Evolutionary conservation across 129 eudicot species (phyloP).

Genomic region (Flaveria bidentis): DNA sequence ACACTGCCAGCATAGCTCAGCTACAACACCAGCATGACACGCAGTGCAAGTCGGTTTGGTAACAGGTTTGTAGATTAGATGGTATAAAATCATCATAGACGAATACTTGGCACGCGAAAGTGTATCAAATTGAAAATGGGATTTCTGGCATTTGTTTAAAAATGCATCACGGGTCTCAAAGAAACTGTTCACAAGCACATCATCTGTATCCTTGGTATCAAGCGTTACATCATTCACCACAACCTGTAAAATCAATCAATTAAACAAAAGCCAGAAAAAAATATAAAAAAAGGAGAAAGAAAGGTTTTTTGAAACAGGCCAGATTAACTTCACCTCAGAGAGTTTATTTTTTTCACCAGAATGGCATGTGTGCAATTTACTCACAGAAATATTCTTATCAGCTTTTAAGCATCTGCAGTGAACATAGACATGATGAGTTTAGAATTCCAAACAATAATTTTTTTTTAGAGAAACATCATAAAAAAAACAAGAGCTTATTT

Average conservation of each 20-base stretch:
- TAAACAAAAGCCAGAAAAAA: not conserved
- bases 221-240: conserved; percentile 49
- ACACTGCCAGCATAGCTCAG: conserved; percentile 46
- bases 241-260: conserved; percentile 40
- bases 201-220: conserved; percentile 71
- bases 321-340: conserved; percentile 47
- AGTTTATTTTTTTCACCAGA: conserved; percentile 63
- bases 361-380: conserved; percentile 53
- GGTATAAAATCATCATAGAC: conserved; percentile 83
- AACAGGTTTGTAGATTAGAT: conserved; percentile 50
- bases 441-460: conserved; percentile 6
- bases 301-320: not conserved
- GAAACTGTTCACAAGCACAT: conserved; percentile 44
- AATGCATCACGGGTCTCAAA: conserved; percentile 64
- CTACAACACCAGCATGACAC: conserved; percentile 39
- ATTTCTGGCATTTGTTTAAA: conserved; percentile 65
- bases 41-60: conserved; percentile 42
- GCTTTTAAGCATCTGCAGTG: conserved; percentile 58
- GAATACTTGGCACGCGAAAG: conserved; percentile 89
- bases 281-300: not conserved
- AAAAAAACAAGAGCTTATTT: conserved; percentile 11
- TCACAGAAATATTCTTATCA: conserved; percentile 28
- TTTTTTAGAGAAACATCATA: not conserved
- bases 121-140: conserved; percentile 73
- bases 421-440: conserved; percentile 9